Conservation (phyloP, 2,329 filamentous ascomycete species). For the Macrophomina pseudophaseolina region DNA sequence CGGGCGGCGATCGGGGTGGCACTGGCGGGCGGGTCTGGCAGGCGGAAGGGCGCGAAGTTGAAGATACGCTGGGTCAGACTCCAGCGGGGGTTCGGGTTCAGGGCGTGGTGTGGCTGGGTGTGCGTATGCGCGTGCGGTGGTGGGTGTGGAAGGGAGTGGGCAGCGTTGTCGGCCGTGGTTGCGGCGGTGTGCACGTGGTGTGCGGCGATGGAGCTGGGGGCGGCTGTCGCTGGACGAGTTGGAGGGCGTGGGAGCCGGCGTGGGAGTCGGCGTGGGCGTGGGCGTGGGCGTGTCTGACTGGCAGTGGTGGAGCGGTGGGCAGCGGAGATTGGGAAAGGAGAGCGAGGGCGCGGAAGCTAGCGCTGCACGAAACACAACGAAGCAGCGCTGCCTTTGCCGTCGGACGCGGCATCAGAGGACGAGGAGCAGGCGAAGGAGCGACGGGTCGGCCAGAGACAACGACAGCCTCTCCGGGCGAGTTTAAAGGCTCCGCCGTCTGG, state of each 20-base stretch:
- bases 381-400: background rate
- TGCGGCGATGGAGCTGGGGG: constrained; percentile 16
- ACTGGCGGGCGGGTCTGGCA: constrained; percentile 31
- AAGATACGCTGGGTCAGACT: constrained; percentile 50
- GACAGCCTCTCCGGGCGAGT: background rate
- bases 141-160: constrained; percentile 34
- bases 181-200: constrained; percentile 22
- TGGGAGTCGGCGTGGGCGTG: too few species aligned
- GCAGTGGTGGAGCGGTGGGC: constrained; percentile 16
- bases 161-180: constrained; percentile 33
- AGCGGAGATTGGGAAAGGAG: constrained; percentile 23
- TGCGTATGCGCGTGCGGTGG: constrained; percentile 36
- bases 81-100: constrained; percentile 41
- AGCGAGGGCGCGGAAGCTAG: constrained; percentile 2
- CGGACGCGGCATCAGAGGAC: background rate
- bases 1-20: constrained; percentile 34
- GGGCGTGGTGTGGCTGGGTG: constrained; percentile 27
- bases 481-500: constrained; percentile 4
- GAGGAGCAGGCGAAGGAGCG: background rate
- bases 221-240: background rate
- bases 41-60: constrained; percentile 39
- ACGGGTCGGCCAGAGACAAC: background rate
- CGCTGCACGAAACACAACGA: constrained; percentile 4
- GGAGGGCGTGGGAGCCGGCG: background rate
- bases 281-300: background rate